These are phyloP conservation scores for Phytophthora brassicae DNA, from an alignment of 352 stramenopile species.

Conservation along the genomic window DNA sequence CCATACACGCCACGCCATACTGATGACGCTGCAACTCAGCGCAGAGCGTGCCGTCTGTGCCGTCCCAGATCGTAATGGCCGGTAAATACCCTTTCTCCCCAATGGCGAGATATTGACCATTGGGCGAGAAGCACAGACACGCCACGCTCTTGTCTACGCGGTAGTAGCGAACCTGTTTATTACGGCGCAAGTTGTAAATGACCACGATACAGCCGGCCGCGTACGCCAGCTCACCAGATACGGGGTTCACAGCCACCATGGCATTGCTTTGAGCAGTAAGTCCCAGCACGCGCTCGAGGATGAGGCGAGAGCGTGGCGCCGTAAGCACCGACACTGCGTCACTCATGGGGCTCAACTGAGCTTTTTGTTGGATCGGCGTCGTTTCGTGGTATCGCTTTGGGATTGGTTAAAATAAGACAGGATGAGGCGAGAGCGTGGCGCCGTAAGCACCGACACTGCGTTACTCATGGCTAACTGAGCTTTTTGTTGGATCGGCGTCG, in stretches of 20 bases:
- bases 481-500: conserved; percentile 2
- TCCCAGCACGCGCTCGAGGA: conserved; percentile 80
- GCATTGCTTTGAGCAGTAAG: conserved; percentile 75
- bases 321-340: neutral
- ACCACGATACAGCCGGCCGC: conserved; percentile 88
- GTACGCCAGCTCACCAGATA: conserved; percentile 84
- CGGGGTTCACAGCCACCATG: conserved; percentile 73
- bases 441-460: neutral
- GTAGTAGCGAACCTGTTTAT: conserved; percentile 90
- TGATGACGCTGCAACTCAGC: conserved; percentile 82
- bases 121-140: conserved; percentile 82
- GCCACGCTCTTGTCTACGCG: conserved; percentile 84
- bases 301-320: conserved; percentile 51
- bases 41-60: conserved; percentile 72
- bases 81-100: conserved; percentile 86
- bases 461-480: neutral
- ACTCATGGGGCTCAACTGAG: neutral
- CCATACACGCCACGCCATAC: conserved; percentile 80
- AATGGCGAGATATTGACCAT: conserved; percentile 83
- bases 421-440: conserved; percentile 56
- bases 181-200: conserved; percentile 85
- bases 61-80: conserved; percentile 88
- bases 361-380: conserved; percentile 2
- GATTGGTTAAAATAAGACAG: conserved; percentile 39
- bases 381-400: neutral